Percentiles rank a stretch among this genome's conserved stretches.
Evolutionary conservation across 2,329 filamentous ascomycete genomes (phyloP).

Genomic region (Trichoderma sp.): DNA sequence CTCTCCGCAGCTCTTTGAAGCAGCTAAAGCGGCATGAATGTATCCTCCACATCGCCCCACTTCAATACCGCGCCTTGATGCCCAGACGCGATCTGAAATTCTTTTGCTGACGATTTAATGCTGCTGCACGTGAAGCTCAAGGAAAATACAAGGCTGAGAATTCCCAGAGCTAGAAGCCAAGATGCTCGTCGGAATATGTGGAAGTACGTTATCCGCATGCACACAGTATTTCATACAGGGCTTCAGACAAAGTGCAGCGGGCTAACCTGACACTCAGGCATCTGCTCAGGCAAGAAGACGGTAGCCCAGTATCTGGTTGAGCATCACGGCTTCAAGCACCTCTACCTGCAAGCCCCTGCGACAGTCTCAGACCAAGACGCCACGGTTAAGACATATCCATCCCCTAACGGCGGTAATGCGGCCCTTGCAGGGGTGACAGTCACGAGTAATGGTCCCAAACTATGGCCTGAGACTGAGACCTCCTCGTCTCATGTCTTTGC

Average conservation of each 20-base stretch:
- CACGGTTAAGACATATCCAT: neutral
- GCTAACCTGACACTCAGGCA: slow-evolving; percentile 53
- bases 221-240: neutral
- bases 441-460: slow-evolving; percentile 27
- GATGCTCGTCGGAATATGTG: slow-evolving; percentile 77
- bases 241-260: neutral
- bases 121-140: neutral
- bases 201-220: slow-evolving; percentile 49
- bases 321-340: slow-evolving; percentile 74
- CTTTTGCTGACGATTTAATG: neutral
- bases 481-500: slow-evolving; percentile 46
- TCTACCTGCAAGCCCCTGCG: slow-evolving; percentile 50
- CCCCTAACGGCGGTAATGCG: slow-evolving; percentile 14
- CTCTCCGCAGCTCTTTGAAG: neutral
- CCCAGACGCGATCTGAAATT: slow-evolving; percentile 3
- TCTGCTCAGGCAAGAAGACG: slow-evolving; percentile 88
- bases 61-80: slow-evolving; percentile 12
- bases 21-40: neutral
- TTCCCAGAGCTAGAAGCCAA: slow-evolving; percentile 19
- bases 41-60: slow-evolving; percentile 9
- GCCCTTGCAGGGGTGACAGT: slow-evolving; percentile 29
- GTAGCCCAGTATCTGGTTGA: slow-evolving; percentile 85
- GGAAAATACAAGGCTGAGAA: neutral
- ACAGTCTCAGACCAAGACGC: neutral
- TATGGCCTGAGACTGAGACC: slow-evolving; percentile 28